phyloP scores from a whole-genome alignment of 257 asterid genomes.

The Lycium ferocissimum region DNA sequence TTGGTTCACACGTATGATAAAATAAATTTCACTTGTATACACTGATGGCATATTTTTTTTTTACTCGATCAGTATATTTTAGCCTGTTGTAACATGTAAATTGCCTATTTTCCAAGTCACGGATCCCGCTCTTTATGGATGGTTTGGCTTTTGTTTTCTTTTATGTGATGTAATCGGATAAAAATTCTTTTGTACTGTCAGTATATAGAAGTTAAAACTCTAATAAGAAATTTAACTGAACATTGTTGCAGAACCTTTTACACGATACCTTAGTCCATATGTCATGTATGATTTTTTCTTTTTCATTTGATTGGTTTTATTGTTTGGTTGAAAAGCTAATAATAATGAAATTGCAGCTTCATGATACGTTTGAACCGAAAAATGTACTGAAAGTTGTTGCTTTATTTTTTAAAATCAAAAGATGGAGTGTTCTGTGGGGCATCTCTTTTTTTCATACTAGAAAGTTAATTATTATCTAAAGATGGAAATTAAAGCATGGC shows the following conservation, averaged over 20 bases:
- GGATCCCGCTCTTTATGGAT: too few species aligned
- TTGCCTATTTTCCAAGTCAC: too few species aligned
- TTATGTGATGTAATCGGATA: too few species aligned
- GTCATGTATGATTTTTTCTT: background rate
- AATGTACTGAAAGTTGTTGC: conserved; percentile 33
- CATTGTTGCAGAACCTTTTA: background rate
- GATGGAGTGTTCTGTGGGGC: conserved; percentile 35
- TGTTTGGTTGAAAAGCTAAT: background rate
- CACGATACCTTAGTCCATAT: background rate
- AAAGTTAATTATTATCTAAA: conserved; percentile 7
- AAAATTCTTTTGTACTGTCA: too few species aligned
- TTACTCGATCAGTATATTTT: too few species aligned
- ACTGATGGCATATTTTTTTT: too few species aligned
- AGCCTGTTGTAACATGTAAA: too few species aligned
- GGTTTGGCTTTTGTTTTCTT: too few species aligned
- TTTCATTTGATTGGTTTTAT: background rate
- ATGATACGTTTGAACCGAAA: background rate
- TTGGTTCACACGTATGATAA: background rate
- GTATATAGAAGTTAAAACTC: too few species aligned
- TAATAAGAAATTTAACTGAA: background rate
- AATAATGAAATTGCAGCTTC: background rate
- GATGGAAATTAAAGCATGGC: background rate
- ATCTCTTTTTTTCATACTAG: conserved; percentile 26
- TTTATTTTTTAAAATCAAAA: conserved; percentile 29
- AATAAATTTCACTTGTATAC: too few species aligned